phyloP scores from a whole-genome alignment of 164 flowering plant species.

The Aristolochia californica region DNA sequence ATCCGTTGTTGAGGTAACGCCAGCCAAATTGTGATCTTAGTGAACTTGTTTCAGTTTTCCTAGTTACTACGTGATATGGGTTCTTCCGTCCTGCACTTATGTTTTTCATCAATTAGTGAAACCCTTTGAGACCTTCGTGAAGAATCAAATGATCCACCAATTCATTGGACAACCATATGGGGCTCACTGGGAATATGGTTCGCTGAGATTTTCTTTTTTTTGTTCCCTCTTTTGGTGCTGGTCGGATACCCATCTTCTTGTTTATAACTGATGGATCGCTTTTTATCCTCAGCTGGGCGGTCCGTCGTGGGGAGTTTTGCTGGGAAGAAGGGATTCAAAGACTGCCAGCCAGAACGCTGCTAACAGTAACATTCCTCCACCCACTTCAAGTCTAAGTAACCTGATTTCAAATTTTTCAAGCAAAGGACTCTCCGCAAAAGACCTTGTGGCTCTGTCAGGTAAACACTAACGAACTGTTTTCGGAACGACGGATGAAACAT shows the following conservation, averaged over 20 bases:
- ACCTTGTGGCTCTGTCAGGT: constrained; percentile 31
- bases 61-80: too few relatives aligned
- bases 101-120: too few relatives aligned
- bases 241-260: neutral
- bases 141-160: neutral
- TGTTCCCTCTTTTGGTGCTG: neutral
- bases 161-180: neutral
- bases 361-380: constrained; percentile 51
- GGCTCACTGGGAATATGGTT: too few relatives aligned
- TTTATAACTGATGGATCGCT: too few relatives aligned
- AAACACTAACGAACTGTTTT: neutral
- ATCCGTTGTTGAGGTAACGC: constrained; percentile 3
- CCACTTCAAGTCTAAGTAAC: constrained; percentile 34
- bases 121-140: too few relatives aligned
- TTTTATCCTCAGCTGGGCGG: constrained; percentile 51
- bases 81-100: too few relatives aligned
- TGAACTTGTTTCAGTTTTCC: neutral
- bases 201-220: too few relatives aligned
- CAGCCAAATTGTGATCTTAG: neutral
- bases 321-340: constrained; percentile 64
- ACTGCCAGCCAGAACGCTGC: constrained; percentile 58
- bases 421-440: constrained; percentile 13
- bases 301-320: constrained; percentile 56
- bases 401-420: constrained; percentile 38
- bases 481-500: neutral